Percentiles rank a stretch among this genome's conserved stretches.
These are phyloP conservation scores for Inonotus hispidus DNA, from an alignment of 1,284 basidiomycete genomes.

Conservation along the genomic window DNA sequence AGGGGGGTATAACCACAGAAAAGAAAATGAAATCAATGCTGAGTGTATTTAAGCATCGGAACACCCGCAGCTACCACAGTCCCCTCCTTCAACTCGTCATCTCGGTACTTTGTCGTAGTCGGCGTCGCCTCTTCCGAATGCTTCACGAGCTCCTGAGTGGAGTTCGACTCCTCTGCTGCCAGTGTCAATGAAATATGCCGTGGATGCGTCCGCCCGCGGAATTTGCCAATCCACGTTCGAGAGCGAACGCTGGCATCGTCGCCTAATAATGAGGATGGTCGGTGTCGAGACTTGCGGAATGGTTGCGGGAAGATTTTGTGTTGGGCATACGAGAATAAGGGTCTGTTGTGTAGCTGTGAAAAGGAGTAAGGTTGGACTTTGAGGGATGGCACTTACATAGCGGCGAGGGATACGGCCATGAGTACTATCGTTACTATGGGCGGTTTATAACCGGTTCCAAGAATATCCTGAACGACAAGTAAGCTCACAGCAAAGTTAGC, in stretches of 20 bases:
- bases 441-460: slow-evolving; percentile 42
- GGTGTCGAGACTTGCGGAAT: slow-evolving; percentile 23
- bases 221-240: slow-evolving; percentile 5
- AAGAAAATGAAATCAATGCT: not conserved
- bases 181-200: not conserved
- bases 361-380: not conserved
- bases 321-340: slow-evolving; percentile 35
- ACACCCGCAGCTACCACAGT: not conserved
- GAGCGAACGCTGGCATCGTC: slow-evolving; percentile 12
- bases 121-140: not conserved
- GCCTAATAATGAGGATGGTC: slow-evolving; percentile 1
- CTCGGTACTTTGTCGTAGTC: not conserved
- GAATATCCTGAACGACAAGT: slow-evolving; percentile 36
- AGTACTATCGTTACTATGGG: slow-evolving; percentile 39
- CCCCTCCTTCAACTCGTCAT: not conserved
- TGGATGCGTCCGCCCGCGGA: not conserved
- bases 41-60: not conserved
- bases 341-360: slow-evolving; percentile 25
- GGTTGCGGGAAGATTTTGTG: slow-evolving; percentile 36
- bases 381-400: slow-evolving; percentile 32
- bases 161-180: not conserved
- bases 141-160: not conserved
- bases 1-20: not conserved
- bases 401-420: slow-evolving; percentile 40
- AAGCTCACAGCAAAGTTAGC: not conserved